Percentiles rank a stretch among this genome's conserved stretches.
Evolutionary conservation across 441 rosid genomes (phyloP).

Genomic region (Pelargonium citronellum): DNA sequence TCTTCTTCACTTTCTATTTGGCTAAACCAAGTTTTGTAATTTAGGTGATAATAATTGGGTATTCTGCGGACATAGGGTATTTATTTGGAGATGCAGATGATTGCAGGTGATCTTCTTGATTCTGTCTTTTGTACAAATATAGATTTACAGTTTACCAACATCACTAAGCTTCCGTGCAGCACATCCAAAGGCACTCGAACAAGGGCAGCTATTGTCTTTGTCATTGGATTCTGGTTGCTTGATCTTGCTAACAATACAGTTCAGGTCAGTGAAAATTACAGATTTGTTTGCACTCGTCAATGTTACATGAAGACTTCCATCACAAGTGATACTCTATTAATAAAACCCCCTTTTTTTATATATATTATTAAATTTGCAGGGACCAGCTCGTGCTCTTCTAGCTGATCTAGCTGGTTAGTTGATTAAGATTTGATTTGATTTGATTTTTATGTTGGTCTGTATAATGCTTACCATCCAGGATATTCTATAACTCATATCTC

Average conservation of each 20-base stretch:
- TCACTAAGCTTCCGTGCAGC: constrained; percentile 36
- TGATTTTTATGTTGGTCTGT: constrained; percentile 10
- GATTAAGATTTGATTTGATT: not conserved
- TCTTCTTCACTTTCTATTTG: constrained; percentile 18
- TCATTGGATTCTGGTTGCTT: constrained; percentile 93
- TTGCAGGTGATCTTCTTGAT: constrained; percentile 58
- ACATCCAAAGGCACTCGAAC: constrained; percentile 78
- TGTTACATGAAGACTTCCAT: not conserved
- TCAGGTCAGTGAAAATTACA: constrained; percentile 43
- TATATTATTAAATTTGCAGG: constrained; percentile 40
- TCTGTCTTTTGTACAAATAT: not conserved
- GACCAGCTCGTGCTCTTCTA: constrained; percentile 95
- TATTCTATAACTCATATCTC: constrained; percentile 14
- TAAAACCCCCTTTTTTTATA: not conserved
- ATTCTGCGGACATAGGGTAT: constrained; percentile 96
- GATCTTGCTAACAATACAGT: constrained; percentile 96
- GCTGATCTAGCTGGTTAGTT: constrained; percentile 77
- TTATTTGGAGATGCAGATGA: constrained; percentile 75
- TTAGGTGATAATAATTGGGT: constrained; percentile 88
- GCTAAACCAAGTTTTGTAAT: constrained; percentile 58
- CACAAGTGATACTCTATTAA: constrained; percentile 7
- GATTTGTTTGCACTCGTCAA: not conserved
- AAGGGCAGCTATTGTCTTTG: constrained; percentile 76
- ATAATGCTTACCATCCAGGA: not conserved
- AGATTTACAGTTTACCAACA: constrained; percentile 2